Evolutionary conservation across 2,329 filamentous ascomycete species (phyloP).

Genomic region (Trichoderma sp.): DNA sequence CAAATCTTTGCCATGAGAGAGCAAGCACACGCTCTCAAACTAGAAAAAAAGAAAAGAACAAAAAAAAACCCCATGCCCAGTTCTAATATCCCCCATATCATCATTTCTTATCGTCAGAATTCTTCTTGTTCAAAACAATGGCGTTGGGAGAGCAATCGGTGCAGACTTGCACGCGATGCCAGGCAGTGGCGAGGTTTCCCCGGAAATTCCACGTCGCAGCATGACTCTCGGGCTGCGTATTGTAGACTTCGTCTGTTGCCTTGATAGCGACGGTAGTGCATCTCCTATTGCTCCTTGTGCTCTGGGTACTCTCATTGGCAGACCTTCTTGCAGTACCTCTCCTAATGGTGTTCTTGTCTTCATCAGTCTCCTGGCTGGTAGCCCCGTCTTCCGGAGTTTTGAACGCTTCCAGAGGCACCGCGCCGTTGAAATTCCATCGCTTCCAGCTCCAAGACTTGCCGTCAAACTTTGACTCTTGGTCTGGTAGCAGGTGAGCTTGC

Average conservation of each 20-base stretch:
- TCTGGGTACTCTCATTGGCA: background rate
- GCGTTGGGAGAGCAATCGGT: conserved; percentile 30
- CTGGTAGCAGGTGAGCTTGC: conserved; percentile 57
- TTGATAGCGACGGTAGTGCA: conserved; percentile 59
- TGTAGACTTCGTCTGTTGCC: conserved; percentile 63
- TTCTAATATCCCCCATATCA: background rate
- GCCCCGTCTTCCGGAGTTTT: conserved; percentile 9
- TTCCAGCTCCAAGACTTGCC: conserved; percentile 61
- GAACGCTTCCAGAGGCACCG: conserved; percentile 38
- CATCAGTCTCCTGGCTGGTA: background rate
- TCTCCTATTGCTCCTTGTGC: conserved; percentile 22
- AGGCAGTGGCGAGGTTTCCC: conserved; percentile 64
- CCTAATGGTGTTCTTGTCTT: conserved; percentile 17
- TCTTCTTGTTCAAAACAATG: background rate
- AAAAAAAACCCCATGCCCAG: background rate
- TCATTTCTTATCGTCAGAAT: background rate
- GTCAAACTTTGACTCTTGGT: conserved; percentile 39
- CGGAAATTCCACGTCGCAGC: conserved; percentile 60
- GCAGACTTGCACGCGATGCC: conserved; percentile 54
- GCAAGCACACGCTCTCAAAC: background rate
- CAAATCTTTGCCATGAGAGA: background rate
- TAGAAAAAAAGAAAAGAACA: background rate
- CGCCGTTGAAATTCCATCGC: conserved; percentile 56
- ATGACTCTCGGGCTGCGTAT: conserved; percentile 62
- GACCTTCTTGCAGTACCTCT: background rate